Base-by-base conservation (phyloP, 345 rosid species). In the Lepidium africanum region DNA sequence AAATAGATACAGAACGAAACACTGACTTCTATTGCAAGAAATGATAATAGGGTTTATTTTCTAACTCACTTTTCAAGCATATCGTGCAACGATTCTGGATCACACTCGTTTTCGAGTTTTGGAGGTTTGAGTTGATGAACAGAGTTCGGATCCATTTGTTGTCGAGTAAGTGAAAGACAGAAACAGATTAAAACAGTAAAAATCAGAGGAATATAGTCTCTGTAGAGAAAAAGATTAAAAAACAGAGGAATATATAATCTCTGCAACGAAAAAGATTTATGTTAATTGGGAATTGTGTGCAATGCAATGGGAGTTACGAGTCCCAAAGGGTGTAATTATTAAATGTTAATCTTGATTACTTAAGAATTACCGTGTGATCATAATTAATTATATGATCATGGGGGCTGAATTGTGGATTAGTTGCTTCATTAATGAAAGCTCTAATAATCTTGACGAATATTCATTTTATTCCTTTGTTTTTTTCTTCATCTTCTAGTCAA, bases 251-350 rank as follows among this genome's bases (percentile, higher is more conserved):
- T 52, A 45, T 72, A 56, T 56, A 55, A 23, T 56, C 49, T 51
- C 8, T 54, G 16, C 27, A 46, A 21, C 32, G 6, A 13, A 36
- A 15, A 13, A 3, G 17, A 13, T 12, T 6, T 23, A 10, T 15
- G 27, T 60, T 46, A 15, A 54, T 63, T 45, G 78, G 52, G 65
- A 68, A 64, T 47, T 17, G 78, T 60, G 58, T 74, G 21, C 69
- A 60, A 74, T 67, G 51, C 54, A 52, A 36, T 45, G 39, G 74
- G 74, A 75, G 59, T 69, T 62, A 55, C 59, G 9, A 74, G 69
- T 67, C 5, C 69, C 78, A 67, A 67, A 59, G 69, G 45, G 67
- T 74, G 5, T 43, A 66, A 59, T 52, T 30, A 50, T 67, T 73
- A 21, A 68, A 35, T 56, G 37, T 13, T 60, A 25, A 27, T 42